A percentile compares a stretch with the other conserved stretches of the same genome.
phyloP scores from a whole-genome alignment of 192 early-diverging fungal species.

The Glomus cerebriforme region DNA sequence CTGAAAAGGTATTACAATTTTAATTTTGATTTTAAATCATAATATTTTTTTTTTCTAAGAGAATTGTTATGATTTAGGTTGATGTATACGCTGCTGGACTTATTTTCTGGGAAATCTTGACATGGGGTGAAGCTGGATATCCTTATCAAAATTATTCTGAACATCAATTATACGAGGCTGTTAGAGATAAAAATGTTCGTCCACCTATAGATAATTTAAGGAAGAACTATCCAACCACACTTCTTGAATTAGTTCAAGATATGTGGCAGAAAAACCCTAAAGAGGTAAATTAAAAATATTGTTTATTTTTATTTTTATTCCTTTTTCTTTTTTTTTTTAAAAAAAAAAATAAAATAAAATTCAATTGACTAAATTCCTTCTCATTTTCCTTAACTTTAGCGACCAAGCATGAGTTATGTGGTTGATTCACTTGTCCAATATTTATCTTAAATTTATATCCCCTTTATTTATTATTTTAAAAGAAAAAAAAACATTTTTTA shows the following conservation, averaged over 20 bases:
- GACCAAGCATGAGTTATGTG: background rate
- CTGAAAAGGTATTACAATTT: slow-evolving; percentile 60
- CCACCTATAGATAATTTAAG: slow-evolving; percentile 59
- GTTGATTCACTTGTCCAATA: background rate
- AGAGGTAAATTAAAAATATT: slow-evolving; percentile 35
- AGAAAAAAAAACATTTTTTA: too few relatives aligned
- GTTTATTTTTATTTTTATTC: background rate
- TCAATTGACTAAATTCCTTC: background rate
- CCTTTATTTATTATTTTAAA: too few relatives aligned
- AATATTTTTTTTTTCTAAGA: background rate
- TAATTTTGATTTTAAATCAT: slow-evolving; percentile 11
- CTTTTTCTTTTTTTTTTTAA: too few relatives aligned
- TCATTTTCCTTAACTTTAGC: background rate
- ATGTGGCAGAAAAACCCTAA: slow-evolving; percentile 72
- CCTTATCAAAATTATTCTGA: slow-evolving; percentile 70
- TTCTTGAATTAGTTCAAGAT: slow-evolving; percentile 64
- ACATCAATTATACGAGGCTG: slow-evolving; percentile 60
- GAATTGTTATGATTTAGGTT: slow-evolving; percentile 29
- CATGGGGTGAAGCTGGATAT: slow-evolving; percentile 70
- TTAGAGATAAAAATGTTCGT: slow-evolving; percentile 61
- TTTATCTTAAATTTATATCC: background rate
- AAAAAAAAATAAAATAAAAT: too few relatives aligned
- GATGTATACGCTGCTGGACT: slow-evolving; percentile 68
- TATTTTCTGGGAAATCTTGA: slow-evolving; percentile 80
- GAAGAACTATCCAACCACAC: slow-evolving; percentile 57